Evolutionary conservation across 345 rosid species (phyloP), one percentile per base, ranked within the genome.

Genomic region (Cochlearia excelsa): DNA sequence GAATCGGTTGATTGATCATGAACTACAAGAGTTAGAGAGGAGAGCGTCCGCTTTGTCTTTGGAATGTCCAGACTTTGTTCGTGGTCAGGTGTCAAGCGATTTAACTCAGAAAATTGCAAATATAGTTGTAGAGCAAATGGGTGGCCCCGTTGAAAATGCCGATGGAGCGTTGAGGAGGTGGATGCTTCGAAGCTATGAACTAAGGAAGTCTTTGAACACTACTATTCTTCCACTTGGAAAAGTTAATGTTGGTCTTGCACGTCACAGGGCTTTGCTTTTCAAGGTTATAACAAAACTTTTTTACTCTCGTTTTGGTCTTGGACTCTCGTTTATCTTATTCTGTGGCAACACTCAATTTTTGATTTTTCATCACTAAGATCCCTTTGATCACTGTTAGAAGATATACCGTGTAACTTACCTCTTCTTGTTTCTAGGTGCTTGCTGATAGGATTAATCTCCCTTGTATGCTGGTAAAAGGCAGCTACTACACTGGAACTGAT

Each of bases 401-500:
- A n/a, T 51, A 40, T 34, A 61, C n/a, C 45, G 56, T 61, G 67
- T 42, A 45, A 3, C 47, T 65, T 63, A 44, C 45, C 27, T 46
- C 61, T 47, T 79, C 61, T 52, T 54, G 67, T 43, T 71, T 58
- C 57, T 71, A 91, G 98, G 95, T 88, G 51, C 81, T 91, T 55
- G 96, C 96, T 53, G 98, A 91, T 77, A 88, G 63, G 74, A 77
- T 91, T 55, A 84, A 78, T 71, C 90, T 91, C 60, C 96, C 98
- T 8, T 88, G 98, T 68, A 81, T 82, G 88, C 81, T 91, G 81
- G 88, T 91, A 57, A 91, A 91, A 73, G 95, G 95, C 44, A 91
- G 96, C 82, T 91, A 80, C 79, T 91, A 88, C 52, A 88, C 98
- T 57, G 98, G 98, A 67, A 88, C 98, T 5, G 98, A 91, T 75